Conservation (phyloP, 495 filamentous ascomycete genomes). For the Peziza echinospora region DNA sequence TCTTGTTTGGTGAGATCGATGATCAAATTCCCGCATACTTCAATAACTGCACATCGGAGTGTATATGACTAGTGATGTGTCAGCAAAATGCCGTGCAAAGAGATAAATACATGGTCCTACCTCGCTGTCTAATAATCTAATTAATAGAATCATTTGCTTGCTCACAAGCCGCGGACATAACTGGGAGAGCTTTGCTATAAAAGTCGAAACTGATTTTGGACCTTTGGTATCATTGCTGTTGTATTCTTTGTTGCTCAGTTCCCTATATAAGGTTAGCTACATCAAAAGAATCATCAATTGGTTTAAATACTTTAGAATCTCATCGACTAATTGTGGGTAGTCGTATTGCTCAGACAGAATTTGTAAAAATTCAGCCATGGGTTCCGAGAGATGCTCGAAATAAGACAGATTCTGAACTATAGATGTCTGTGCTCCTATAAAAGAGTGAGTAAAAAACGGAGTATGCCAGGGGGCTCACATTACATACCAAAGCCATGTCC, state of each 20-base stretch:
- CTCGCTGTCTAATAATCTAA: slow-evolving; percentile 88
- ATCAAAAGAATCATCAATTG: slow-evolving; percentile 16
- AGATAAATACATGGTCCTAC: slow-evolving; percentile 24
- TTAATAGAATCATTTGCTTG: slow-evolving; percentile 85
- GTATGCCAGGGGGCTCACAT: neutral
- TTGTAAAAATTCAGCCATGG: slow-evolving; percentile 95
- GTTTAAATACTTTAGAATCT: slow-evolving; percentile 44
- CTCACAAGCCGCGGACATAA: slow-evolving; percentile 78
- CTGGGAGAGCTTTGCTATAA: slow-evolving; percentile 90
- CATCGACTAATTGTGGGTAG: slow-evolving; percentile 85
- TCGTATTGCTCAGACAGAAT: slow-evolving; percentile 96
- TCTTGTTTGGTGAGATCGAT: slow-evolving; percentile 74
- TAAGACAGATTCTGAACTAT: slow-evolving; percentile 95
- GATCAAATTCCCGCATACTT: slow-evolving; percentile 97
- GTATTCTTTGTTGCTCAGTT: slow-evolving; percentile 93
- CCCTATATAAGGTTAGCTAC: too few species aligned
- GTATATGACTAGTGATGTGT: slow-evolving; percentile 49
- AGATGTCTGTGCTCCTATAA: slow-evolving; percentile 80
- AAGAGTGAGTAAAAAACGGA: slow-evolving; percentile 6
- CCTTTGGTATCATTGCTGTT: slow-evolving; percentile 87
- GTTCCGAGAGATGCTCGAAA: slow-evolving; percentile 92
- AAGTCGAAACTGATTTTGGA: slow-evolving; percentile 93
- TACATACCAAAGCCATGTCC: slow-evolving; percentile 79
- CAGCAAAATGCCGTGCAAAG: too few species aligned
- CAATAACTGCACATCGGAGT: slow-evolving; percentile 77